Base-by-base conservation (phyloP, 2,329 filamentous ascomycete genomes). In the Capronia epimyces region DNA sequence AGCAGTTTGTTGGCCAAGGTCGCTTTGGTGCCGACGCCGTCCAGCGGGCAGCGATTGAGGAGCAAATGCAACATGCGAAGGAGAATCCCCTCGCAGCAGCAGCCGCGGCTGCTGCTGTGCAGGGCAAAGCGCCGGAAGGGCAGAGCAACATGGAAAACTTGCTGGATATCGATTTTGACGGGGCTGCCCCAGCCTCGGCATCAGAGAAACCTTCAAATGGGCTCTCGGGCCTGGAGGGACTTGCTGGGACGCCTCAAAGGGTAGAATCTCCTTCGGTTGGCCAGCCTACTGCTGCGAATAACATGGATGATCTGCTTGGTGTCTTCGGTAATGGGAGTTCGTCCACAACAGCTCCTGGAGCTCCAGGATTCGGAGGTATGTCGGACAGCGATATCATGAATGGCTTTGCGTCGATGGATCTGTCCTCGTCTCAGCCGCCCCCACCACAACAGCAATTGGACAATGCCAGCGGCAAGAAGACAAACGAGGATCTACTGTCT, bases 1-100 rank as follows among this genome's bases (percentile, higher is more conserved):
- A 95, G 77, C 89, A 91, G n/a, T 98, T 98, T 69, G 85, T 98
- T 51, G 93, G 93, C 61, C 89, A 95, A 71, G 93, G 93, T 36
- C 84, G 91, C 39, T 96, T 88, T 62, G 93, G 91, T 31, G 90
- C 93, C 43, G 90, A 95, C 68, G 89, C 88, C 54, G 89, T 98
- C 64, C 93, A 97, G 70, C 85, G 86, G 60, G 91, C 91, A 44
- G 93, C 93, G 54, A 95, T 98, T 66, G 90, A 95, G 68, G 93
- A 98, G 73, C 89, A 95, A 74, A 81, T 87, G 58, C 83, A 97
- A 70, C 89, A 96, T 63, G 87, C 88, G 1, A 86, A 83, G 56
- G 93, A 97, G 62, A 96, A 97, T 67, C 91, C 93, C 1, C 88
- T 97, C 61, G 91, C 91, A 0, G 91, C 89, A 0, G 86, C 87